Evolutionary conservation across 2,329 filamentous ascomycete species (phyloP).

Genomic region (Incumbomyces delicatus): DNA sequence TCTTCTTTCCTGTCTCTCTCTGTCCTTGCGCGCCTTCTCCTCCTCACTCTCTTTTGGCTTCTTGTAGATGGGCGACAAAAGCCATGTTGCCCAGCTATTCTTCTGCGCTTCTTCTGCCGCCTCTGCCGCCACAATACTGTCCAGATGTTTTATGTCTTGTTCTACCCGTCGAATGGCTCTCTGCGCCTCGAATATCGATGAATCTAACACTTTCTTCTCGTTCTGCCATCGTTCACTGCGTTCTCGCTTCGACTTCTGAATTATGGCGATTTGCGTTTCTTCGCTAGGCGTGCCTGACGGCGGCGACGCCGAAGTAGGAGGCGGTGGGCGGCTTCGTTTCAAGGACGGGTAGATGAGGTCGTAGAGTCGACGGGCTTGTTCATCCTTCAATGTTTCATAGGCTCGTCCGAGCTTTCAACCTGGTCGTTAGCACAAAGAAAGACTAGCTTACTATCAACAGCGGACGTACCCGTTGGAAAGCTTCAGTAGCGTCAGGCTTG

Average conservation of each 20-base stretch:
- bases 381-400: conserved; percentile 30
- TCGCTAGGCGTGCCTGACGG: conserved; percentile 17
- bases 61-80: not conserved
- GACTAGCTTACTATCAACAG: not conserved
- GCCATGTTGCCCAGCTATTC: conserved; percentile 23
- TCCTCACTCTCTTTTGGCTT: conserved; percentile 19
- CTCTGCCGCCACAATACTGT: conserved; percentile 22
- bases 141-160: conserved; percentile 23
- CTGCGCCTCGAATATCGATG: conserved; percentile 3
- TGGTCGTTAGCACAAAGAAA: not conserved
- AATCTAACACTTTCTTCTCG: conserved; percentile 19
- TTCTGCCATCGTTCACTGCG: conserved; percentile 23
- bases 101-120: conserved; percentile 23
- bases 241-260: conserved; percentile 25
- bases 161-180: conserved; percentile 20
- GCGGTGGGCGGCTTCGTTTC: conserved; percentile 8
- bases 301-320: conserved; percentile 8
- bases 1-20: conserved; percentile 24
- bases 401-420: conserved; percentile 24
- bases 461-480: conserved; percentile 27
- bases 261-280: conserved; percentile 20
- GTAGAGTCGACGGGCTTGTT: conserved; percentile 24
- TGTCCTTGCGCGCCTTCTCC: conserved; percentile 26
- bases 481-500: conserved; percentile 24
- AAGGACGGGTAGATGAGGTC: conserved; percentile 26